These are phyloP conservation scores for Pontederia paniculata DNA, from an alignment of 176 grass and related monocot species.

Conservation along the genomic window DNA sequence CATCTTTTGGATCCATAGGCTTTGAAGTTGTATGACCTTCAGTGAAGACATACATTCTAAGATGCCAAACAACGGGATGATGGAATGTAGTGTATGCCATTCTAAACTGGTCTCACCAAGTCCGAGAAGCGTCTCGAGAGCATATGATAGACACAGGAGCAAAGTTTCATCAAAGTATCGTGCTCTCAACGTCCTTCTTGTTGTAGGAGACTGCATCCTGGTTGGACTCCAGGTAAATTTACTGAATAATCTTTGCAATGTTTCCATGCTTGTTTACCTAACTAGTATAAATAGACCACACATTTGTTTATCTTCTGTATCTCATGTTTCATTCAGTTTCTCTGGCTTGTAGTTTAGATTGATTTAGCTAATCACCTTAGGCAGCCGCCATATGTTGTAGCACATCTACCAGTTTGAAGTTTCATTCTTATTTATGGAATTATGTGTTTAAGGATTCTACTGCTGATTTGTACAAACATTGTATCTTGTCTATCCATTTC, in stretches of 20 bases:
- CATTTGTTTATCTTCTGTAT: background rate
- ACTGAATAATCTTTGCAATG: background rate
- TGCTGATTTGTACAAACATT: no score
- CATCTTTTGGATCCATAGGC: no score
- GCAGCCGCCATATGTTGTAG: no score
- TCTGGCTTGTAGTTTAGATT: no score
- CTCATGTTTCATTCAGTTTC: no score
- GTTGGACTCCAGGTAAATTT: slow-evolving; percentile 16
- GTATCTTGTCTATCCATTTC: no score
- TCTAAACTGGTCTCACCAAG: slow-evolving; percentile 9
- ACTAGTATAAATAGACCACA: background rate
- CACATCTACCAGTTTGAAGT: no score
- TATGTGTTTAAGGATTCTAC: no score
- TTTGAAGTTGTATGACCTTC: no score
- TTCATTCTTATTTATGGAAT: no score
- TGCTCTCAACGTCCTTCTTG: slow-evolving; percentile 14
- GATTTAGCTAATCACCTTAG: no score
- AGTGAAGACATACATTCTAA: background rate
- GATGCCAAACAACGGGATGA: slow-evolving; percentile 11
- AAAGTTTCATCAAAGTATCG: slow-evolving; percentile 4
- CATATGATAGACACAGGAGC: slow-evolving; percentile 14
- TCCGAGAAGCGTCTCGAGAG: slow-evolving; percentile 6
- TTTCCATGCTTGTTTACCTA: background rate
- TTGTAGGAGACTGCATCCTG: slow-evolving; percentile 17
- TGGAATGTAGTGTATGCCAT: slow-evolving; percentile 12